Evolutionary conservation across 352 stramenopile genomes (phyloP), one percentile per base, ranked within the genome.

Genomic region (Phytophthora nicotianae): DNA sequence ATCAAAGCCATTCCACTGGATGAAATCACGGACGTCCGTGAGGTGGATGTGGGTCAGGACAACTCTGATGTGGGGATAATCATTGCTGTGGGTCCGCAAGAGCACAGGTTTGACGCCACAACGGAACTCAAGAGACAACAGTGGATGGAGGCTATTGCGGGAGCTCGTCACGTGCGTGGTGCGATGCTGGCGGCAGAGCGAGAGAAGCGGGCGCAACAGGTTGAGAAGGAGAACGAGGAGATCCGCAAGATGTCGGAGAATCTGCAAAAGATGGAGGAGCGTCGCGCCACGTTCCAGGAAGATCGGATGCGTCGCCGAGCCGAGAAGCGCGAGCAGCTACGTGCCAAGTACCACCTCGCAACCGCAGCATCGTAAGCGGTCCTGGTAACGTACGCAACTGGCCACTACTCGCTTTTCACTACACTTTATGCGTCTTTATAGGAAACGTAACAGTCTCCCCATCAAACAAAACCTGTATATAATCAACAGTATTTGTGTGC

Each of bases 1-100:
- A 68, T 89, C 50, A 88, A 91, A 55, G 81, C 80, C 38, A 86
- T 91, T 61, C 37, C 77, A n/a, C 62, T 91, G 14, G 83, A 91
- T 53, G 75, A 61, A 37, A 79, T 91, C 50, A 81, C 66, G 11
- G 68, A 79, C 27, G 79, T 91, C 11, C 70, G 77, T 23, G 70
- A 76, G 14, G 74, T 86, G 16, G 59, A 75, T 37, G 58, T 67
- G 5, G 75, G 75, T 40, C 73, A 80, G 24, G 78, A 89, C 60
- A 83, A 82, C 38, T 69, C 75, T 4, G 71, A 84, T 37, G 48
- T 87, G 19, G 77, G 79, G 1, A 58, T 91, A 43, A 46, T 91
- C n/a, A 58, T 90, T 42, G 42, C 74, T 4, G 65, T 73, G 1
- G 79, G 77, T 10, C 58, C 75, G 19, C 68, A 84, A 38, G 75